Evolutionary conservation across 768 basidiomycete species (phyloP), one percentile per base, ranked within the genome.

Genomic region (Trichaptum fuscoviolaceum): DNA sequence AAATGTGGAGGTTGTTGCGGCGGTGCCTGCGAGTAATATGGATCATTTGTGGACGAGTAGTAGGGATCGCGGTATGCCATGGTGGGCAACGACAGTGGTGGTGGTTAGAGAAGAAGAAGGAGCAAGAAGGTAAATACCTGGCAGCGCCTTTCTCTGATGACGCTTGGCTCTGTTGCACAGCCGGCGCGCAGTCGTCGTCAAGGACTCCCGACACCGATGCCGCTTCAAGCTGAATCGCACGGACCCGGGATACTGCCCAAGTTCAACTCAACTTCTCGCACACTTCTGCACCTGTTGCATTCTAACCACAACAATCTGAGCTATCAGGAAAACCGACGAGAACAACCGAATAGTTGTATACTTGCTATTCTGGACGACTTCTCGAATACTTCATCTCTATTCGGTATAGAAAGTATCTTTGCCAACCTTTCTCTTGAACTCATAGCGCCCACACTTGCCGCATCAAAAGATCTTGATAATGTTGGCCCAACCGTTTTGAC

Each of bases 11-110:
- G 72, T 59, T 75, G 70, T 36, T 67, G 36, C 24, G 63, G 68
- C 42, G 63, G 65, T 60, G 65, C 70, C 66, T 69, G 6, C 52
- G 58, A 23, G 60, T 52, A 20, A 35, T 63, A n/a, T 69, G 66
- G 30, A 12, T 52, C 42, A 20, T 52, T 52, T 12, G 42, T 52
- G 3, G 42, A 52, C 42, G 42, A 15, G 59, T 79, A 67, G 71
- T 87, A 85, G 24, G 86, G 85, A 73, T 88, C 85, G 67, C 76
- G 79, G 75, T 87, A 86, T 12, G 85, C 74, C 81, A 87, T 85
- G 69, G 74, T 77, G 63, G 67, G 65, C 15, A 30, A 61, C 24
- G 23, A 36, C 34, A 58, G 26, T 35, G 64, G 57, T 65, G 25
- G 23, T 25, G 23, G 60, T 57, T 35, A 7, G 59, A 35, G 24